phyloP scores from a whole-genome alignment of 2,329 filamentous ascomycete species.

The Neonectria ditissima region DNA sequence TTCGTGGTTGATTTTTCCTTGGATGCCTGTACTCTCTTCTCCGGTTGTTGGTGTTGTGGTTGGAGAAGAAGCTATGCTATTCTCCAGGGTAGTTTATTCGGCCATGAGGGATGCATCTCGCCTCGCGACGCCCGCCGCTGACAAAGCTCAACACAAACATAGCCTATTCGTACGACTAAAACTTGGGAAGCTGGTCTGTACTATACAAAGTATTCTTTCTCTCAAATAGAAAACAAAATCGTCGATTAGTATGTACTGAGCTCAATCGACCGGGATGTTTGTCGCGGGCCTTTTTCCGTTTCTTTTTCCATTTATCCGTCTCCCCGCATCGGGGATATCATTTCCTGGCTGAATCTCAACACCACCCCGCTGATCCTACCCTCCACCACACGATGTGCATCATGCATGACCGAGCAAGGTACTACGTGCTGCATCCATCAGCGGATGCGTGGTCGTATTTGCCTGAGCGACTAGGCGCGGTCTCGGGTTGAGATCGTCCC shows the following conservation, averaged over 20 bases:
- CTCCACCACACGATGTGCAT: constrained; percentile 1
- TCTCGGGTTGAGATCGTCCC: constrained; percentile 26
- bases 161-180: neutral
- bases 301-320: constrained; percentile 1
- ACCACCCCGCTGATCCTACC: neutral
- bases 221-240: neutral
- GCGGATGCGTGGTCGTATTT: constrained; percentile 11
- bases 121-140: neutral
- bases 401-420: neutral
- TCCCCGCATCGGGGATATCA: neutral
- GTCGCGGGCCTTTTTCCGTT: neutral
- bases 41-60: neutral
- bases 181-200: neutral
- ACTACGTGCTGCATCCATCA: constrained; percentile 24
- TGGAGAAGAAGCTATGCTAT: neutral
- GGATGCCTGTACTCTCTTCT: neutral
- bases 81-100: neutral
- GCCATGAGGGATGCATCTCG: neutral
- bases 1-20: neutral
- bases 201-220: neutral
- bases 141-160: neutral
- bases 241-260: neutral
- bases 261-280: neutral
- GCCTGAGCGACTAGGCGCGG: constrained; percentile 16
- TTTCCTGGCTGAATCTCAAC: neutral